Base-by-base conservation (phyloP, 164 flowering plant species). In the Paratinospora sagittata region DNA sequence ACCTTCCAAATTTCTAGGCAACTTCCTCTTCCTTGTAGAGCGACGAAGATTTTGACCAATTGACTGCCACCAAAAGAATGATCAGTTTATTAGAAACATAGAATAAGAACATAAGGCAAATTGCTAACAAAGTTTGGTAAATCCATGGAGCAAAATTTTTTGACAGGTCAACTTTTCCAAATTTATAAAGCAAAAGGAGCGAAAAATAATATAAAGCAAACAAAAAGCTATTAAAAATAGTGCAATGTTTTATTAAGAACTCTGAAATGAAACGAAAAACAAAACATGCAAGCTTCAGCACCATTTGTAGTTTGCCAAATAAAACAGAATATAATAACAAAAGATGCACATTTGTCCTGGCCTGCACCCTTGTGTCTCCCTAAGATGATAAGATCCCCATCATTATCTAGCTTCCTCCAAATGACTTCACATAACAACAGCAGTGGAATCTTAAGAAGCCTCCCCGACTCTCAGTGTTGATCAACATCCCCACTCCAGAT, bases 1-100 rank as follows among this genome's bases (percentile, higher is more conserved):
- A 61, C 75, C 93, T 70, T 84, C 91, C 66, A 84, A 83, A 78
- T 84, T 83, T 68, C 85, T 82, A 67, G 93, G 76, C 23, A 79
- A 68, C 81, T 89, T 94, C 84, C 96, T 85, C 84, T 92, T 88
- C 73, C 99, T 83, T 37, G 96, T 88, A 72, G 99, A 95, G 45
- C 99, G 97, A 27, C 99, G 89, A 74, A 95, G 97, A 70, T 85
- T 86, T 79, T 86, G 67, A 24, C 80, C 77, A 64, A 74, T 81
- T 60, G 90, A 79, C 98, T 94, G 90, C 68, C 70, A 27, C 69
- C 34, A 73, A 39, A 78, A 34, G 30, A 69, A 60, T 41, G 43
- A 47, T 14, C 2, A 67, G 63, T 34, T 7, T 58, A 65, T 8
- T 16, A 62, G 21, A 68, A 47, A 63, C 21, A 23, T 67, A 65